Evolutionary conservation across 1,284 basidiomycete species (phyloP).

Genomic region (Fomitopsis schrenkii): DNA sequence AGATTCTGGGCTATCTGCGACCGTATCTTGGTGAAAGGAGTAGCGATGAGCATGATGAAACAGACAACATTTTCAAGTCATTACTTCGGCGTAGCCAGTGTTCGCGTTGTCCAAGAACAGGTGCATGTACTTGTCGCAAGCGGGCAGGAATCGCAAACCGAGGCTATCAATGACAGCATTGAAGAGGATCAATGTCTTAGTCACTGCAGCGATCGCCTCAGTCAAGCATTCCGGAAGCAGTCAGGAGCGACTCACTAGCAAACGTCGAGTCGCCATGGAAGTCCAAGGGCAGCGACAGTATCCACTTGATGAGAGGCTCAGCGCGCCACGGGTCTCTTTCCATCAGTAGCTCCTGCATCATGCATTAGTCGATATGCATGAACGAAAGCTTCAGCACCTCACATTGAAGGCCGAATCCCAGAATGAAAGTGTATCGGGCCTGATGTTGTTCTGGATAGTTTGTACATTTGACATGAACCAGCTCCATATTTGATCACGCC

Average conservation of each 20-base stretch:
- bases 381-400: constrained; percentile 12
- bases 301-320: constrained; percentile 76
- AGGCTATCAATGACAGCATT: constrained; percentile 56
- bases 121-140: constrained; percentile 65
- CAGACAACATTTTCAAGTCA: constrained; percentile 7
- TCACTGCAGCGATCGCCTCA: constrained; percentile 43
- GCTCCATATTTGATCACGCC: constrained; percentile 65
- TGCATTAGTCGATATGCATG: background rate
- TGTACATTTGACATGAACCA: constrained; percentile 79
- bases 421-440: constrained; percentile 77
- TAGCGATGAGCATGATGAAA: constrained; percentile 1
- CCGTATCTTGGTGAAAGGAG: constrained; percentile 44
- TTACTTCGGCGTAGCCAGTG: constrained; percentile 82
- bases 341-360: constrained; percentile 54
- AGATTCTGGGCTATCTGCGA: constrained; percentile 68
- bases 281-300: constrained; percentile 73
- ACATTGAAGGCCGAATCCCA: constrained; percentile 71
- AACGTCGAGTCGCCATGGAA: constrained; percentile 80
- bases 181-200: constrained; percentile 60
- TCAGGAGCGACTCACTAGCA: constrained; percentile 49
- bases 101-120: constrained; percentile 74
- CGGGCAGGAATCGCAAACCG: constrained; percentile 60
- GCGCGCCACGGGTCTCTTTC: constrained; percentile 87
- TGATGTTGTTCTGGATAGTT: constrained; percentile 73
- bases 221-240: background rate